A percentile compares a stretch with the other conserved stretches of the same genome.
These are phyloP conservation scores for Pulveroboletus sp. DNA, from an alignment of 768 basidiomycete genomes.

Conservation along the genomic window DNA sequence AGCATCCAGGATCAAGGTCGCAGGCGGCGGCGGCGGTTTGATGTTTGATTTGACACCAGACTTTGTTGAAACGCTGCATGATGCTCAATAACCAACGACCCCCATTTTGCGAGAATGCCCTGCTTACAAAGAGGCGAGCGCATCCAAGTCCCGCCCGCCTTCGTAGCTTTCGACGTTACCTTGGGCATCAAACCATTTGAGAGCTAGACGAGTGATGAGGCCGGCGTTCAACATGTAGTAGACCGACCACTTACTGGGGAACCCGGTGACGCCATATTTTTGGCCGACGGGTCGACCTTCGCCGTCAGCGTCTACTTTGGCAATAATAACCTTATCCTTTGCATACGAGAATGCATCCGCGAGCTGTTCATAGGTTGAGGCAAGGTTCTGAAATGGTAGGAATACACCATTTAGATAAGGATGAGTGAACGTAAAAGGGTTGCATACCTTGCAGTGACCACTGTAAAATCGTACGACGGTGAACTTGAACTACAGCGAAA, in stretches of 20 bases:
- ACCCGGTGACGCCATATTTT: slow-evolving; percentile 78
- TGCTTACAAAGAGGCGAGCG: slow-evolving; percentile 68
- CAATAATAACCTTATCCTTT: slow-evolving; percentile 81
- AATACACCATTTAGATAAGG: not conserved
- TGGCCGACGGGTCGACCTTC: slow-evolving; percentile 70
- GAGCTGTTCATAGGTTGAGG: slow-evolving; percentile 82
- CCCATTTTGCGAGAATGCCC: not conserved
- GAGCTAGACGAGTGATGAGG: slow-evolving; percentile 43
- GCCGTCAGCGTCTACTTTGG: slow-evolving; percentile 92
- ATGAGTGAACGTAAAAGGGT: not conserved
- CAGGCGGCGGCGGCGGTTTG: slow-evolving; percentile 76
- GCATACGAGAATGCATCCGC: slow-evolving; percentile 78
- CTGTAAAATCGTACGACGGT: slow-evolving; percentile 31
- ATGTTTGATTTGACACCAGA: slow-evolving; percentile 83
- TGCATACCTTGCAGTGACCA: slow-evolving; percentile 79
- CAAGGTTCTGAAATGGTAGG: slow-evolving; percentile 62
- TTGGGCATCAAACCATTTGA: slow-evolving; percentile 84
- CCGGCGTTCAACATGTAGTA: not conserved
- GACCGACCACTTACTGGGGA: slow-evolving; percentile 62
- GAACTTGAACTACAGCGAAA: not conserved
- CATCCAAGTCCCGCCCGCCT: slow-evolving; percentile 76
- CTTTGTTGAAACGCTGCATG: slow-evolving; percentile 61
- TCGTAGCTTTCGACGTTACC: slow-evolving; percentile 68
- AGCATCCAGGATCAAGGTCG: slow-evolving; percentile 59
- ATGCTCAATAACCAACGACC: not conserved